A percentile compares a stretch with the other conserved stretches of the same genome.
phyloP scores from a whole-genome alignment of 23 red algal species.

The Gracilaria gracilis region DNA sequence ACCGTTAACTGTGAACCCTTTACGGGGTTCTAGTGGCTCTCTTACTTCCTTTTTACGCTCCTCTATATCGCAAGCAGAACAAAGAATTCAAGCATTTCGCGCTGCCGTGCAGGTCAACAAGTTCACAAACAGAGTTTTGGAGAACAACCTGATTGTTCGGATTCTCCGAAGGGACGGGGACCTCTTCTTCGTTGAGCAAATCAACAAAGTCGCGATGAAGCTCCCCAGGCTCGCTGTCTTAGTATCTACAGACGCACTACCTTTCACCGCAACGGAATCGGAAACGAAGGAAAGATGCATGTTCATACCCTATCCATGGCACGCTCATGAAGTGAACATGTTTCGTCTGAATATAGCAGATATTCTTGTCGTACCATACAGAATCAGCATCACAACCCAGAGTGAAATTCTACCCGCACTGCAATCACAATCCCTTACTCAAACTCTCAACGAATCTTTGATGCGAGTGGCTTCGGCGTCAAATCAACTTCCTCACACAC shows the following conservation, averaged over 20 bases:
- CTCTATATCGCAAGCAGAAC: constrained; percentile 23
- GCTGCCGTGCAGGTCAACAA: background rate
- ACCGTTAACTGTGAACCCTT: background rate
- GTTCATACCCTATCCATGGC: constrained; percentile 34
- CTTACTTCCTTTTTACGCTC: constrained; percentile 26
- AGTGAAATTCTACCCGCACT: constrained; percentile 8
- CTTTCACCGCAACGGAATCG: background rate
- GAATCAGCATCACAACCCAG: background rate
- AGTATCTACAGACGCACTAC: background rate
- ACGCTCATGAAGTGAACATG: background rate
- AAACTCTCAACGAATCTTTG: background rate
- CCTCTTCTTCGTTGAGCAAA: constrained; percentile 6
- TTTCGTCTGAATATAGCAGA: background rate
- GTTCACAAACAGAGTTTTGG: background rate
- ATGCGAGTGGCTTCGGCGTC: background rate
- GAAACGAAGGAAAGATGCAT: constrained; percentile 10
- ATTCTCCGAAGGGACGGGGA: background rate
- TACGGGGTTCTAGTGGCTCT: background rate
- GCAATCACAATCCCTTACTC: background rate
- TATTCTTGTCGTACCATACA: constrained; percentile 18
- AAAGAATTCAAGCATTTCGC: constrained; percentile 20
- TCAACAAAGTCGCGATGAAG: background rate
- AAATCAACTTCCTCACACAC: background rate
- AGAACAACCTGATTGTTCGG: constrained; percentile 17
- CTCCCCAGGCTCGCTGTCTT: background rate